phyloP scores from a whole-genome alignment of 192 early-diverging fungal genomes.

The Rhizoclosmatium globosum region DNA sequence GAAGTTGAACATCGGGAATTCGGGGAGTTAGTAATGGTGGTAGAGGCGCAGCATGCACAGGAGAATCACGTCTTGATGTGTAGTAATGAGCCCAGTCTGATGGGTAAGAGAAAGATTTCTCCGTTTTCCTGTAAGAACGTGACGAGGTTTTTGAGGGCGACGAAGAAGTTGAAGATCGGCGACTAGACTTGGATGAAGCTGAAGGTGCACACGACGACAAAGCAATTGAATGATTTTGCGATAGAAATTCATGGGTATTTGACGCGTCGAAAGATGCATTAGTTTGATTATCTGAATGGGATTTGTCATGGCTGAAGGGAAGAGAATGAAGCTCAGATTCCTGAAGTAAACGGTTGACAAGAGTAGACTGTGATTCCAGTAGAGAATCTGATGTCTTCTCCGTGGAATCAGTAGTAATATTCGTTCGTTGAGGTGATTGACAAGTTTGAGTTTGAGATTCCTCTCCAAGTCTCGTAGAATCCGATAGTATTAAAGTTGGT shows the following conservation, averaged over 20 bases:
- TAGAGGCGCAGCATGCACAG: slow-evolving; percentile 33
- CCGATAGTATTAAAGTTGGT: too few species aligned
- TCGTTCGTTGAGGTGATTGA: too few species aligned
- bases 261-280: too few species aligned
- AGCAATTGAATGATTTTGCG: slow-evolving; percentile 1
- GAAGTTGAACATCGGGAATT: slow-evolving; percentile 77
- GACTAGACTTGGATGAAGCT: slow-evolving; percentile 30
- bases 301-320: slow-evolving; percentile 1
- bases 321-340: slow-evolving; percentile 69
- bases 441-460: too few species aligned
- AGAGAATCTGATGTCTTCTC: too few species aligned
- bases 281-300: background rate
- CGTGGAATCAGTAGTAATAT: too few species aligned
- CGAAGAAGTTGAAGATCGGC: slow-evolving; percentile 28
- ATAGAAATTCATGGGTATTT: background rate
- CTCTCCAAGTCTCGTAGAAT: too few species aligned
- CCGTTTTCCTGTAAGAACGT: too few species aligned
- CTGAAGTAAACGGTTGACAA: slow-evolving; percentile 69
- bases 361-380: too few species aligned
- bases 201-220: background rate
- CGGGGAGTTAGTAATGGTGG: slow-evolving; percentile 35
- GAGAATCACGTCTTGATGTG: slow-evolving; percentile 21
- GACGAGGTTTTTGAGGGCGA: slow-evolving; percentile 7
- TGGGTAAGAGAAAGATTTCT: too few species aligned
- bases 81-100: too few species aligned